Conservation (phyloP, 257 asterid genomes). For the Solanum chilense region DNA sequence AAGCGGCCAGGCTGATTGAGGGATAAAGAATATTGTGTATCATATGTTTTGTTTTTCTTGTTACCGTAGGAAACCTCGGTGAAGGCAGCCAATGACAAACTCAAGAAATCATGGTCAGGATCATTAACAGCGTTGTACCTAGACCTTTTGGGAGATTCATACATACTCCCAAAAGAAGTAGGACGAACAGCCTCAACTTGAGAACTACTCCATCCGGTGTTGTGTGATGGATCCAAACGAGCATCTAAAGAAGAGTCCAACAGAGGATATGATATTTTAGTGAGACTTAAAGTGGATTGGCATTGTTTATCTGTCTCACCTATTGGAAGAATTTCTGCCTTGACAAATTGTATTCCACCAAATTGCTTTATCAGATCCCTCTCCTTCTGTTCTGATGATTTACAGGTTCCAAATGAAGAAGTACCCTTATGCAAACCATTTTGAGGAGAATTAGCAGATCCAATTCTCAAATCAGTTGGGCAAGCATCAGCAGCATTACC, state of each 20-base stretch:
- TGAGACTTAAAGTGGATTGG: not conserved
- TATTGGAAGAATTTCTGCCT: conserved; percentile 1
- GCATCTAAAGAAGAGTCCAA: conserved; percentile 8
- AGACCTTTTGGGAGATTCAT: conserved; percentile 36
- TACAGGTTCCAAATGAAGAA: conserved; percentile 3
- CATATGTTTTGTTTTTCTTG: conserved; percentile 26
- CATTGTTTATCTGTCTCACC: conserved; percentile 5
- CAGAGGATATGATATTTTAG: conserved; percentile 5
- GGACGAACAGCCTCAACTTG: conserved; percentile 7
- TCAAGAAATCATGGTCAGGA: conserved; percentile 34
- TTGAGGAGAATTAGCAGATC: conserved; percentile 9
- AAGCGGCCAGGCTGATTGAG: conserved; percentile 13
- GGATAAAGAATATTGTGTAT: conserved; percentile 15
- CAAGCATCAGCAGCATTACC: conserved; percentile 16
- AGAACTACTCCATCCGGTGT: not conserved
- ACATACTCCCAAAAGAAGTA: conserved; percentile 8
- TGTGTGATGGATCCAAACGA: not conserved
- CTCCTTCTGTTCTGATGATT: conserved; percentile 13
- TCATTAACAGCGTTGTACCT: conserved; percentile 8
- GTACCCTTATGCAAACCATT: conserved; percentile 14
- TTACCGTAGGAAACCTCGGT: conserved; percentile 15
- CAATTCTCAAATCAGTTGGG: conserved; percentile 31
- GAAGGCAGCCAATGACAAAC: conserved; percentile 34
- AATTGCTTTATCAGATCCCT: conserved; percentile 8
- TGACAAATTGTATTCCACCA: conserved; percentile 13